phyloP scores from a whole-genome alignment of 176 grass and related monocot species.

The Paspalum vaginatum region DNA sequence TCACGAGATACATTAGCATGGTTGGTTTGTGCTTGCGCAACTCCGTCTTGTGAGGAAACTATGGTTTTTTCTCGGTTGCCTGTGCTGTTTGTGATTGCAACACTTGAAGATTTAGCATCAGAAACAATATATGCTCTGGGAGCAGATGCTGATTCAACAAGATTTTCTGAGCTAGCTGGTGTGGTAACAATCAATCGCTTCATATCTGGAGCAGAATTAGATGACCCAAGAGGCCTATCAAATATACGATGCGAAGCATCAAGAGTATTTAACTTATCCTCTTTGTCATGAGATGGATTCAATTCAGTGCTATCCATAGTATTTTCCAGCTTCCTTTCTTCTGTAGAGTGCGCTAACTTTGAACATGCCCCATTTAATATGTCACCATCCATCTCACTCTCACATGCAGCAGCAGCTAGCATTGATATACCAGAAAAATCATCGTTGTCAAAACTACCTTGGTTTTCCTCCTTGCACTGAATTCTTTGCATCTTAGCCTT shows the following conservation, averaged over 20 bases:
- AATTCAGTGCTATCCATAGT: conserved; percentile 22
- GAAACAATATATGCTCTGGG: conserved; percentile 33
- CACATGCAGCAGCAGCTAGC: conserved; percentile 90
- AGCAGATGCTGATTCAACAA: conserved; percentile 13
- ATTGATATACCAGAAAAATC: conserved; percentile 99
- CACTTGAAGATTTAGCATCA: conserved; percentile 42
- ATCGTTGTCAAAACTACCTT: conserved; percentile 32
- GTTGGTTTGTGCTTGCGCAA: conserved; percentile 40
- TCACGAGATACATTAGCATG: conserved; percentile 38
- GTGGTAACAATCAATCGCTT: conserved; percentile 25
- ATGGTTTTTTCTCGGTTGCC: conserved; percentile 33
- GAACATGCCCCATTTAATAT: conserved; percentile 36
- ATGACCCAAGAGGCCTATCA: conserved; percentile 26
- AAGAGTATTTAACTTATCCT: conserved; percentile 26
- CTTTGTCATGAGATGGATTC: conserved; percentile 34
- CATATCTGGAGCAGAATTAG: conserved; percentile 45
- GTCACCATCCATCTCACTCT: conserved; percentile 54
- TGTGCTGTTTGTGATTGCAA: conserved; percentile 24
- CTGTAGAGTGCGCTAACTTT: conserved; percentile 37
- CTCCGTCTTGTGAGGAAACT: conserved; percentile 40
- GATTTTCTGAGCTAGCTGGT: conserved; percentile 16
- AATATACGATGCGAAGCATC: conserved; percentile 35
- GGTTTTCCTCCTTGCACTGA: conserved; percentile 38
- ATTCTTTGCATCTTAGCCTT: conserved; percentile 37
- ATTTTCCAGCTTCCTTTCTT: conserved; percentile 48